These are phyloP conservation scores for Monilinia polystroma DNA, from an alignment of 2,329 filamentous ascomycete genomes.

Conservation along the genomic window DNA sequence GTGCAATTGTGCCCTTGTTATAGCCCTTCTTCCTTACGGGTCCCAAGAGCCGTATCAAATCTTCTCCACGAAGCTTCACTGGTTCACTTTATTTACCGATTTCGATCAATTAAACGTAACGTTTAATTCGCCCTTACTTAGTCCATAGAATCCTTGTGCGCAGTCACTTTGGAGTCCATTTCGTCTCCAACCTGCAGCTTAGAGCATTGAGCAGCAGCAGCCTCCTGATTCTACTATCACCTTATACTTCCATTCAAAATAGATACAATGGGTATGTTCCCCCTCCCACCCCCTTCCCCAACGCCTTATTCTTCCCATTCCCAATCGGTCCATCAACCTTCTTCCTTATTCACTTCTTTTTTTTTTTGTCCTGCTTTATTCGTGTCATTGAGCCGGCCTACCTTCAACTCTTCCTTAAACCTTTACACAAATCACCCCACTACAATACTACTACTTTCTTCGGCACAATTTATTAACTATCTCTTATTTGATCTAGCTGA, in stretches of 20 bases:
- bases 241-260: constrained; percentile 22
- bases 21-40: constrained; percentile 22
- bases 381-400: constrained; percentile 11
- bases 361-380: constrained; percentile 15
- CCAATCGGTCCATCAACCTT: constrained; percentile 23
- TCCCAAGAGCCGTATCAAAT: constrained; percentile 21
- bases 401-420: constrained; percentile 17
- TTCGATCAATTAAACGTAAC: constrained; percentile 22
- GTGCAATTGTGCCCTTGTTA: constrained; percentile 23
- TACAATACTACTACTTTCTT: constrained; percentile 19
- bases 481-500: constrained; percentile 24
- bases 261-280: constrained; percentile 25
- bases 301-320: constrained; percentile 17
- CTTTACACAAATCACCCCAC: constrained; percentile 22
- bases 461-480: constrained; percentile 18
- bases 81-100: constrained; percentile 21
- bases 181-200: constrained; percentile 24
- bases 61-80: constrained; percentile 19
- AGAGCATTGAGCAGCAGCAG: constrained; percentile 26
- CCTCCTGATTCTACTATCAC: constrained; percentile 25
- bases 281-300: constrained; percentile 5
- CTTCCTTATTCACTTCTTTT: constrained; percentile 21
- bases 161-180: constrained; percentile 24
- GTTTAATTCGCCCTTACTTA: constrained; percentile 24
- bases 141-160: constrained; percentile 25